These are phyloP conservation scores for Kockovaella imperatae DNA, from an alignment of 768 basidiomycete genomes.

Conservation along the genomic window DNA sequence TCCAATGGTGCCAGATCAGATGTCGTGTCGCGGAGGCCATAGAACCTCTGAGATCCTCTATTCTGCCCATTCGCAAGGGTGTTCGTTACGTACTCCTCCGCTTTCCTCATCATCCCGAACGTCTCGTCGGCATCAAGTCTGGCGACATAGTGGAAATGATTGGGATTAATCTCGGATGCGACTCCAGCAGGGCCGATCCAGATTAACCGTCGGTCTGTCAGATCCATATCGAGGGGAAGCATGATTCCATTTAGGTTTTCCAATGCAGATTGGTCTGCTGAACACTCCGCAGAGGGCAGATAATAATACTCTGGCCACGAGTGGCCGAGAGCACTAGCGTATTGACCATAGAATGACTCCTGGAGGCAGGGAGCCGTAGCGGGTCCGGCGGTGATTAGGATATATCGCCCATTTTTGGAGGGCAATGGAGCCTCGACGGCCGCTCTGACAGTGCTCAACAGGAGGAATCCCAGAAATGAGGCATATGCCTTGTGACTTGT, in stretches of 20 bases:
- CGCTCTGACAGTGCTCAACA: no score
- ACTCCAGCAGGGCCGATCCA: conserved; percentile 1
- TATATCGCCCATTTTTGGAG: no score
- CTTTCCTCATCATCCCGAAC: not conserved
- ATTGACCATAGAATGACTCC: conserved; percentile 18
- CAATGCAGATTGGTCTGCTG: not conserved
- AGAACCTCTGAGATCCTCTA: not conserved
- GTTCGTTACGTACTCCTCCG: not conserved
- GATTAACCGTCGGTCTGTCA: not conserved
- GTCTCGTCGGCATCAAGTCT: no score
- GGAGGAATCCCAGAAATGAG: no score
- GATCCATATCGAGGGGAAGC: not conserved
- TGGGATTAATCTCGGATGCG: not conserved
- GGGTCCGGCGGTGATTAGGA: no score
- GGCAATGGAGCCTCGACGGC: no score
- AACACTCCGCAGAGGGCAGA: conserved; percentile 18
- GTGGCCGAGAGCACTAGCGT: conserved; percentile 16
- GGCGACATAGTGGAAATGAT: no score
- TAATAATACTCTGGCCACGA: no score
- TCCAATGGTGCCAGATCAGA: conserved; percentile 4
- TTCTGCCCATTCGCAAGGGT: not conserved
- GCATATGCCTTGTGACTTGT: no score
- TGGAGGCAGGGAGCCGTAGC: no score
- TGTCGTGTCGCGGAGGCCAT: not conserved
- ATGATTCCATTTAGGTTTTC: not conserved